phyloP scores from a whole-genome alignment of 2,329 filamentous ascomycete species.

The Aureobasidium zeae region DNA sequence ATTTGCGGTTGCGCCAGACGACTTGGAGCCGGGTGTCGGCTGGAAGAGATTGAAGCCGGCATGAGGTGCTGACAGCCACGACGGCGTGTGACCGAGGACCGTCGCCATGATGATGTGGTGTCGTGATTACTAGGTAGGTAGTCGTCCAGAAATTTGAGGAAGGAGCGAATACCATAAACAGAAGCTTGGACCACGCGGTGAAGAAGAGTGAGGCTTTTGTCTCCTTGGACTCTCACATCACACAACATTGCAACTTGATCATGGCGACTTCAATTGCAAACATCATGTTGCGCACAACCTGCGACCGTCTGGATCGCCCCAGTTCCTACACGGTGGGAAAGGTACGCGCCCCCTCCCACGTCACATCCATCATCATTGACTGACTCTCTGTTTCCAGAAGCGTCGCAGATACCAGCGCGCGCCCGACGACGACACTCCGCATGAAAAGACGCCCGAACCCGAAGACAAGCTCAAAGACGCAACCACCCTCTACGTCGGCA shows the following conservation, averaged over 20 bases:
- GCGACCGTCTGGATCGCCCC: slow-evolving; percentile 85
- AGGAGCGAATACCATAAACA: too few relatives aligned
- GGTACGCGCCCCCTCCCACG: slow-evolving; percentile 41
- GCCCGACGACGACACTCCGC: slow-evolving; percentile 36
- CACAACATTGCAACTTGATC: neutral
- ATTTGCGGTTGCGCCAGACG: slow-evolving; percentile 16
- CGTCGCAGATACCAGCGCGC: slow-evolving; percentile 54
- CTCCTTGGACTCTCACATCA: neutral
- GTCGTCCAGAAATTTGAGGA: too few relatives aligned
- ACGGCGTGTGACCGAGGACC: slow-evolving; percentile 73
- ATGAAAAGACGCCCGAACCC: slow-evolving; percentile 44
- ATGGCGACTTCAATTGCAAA: slow-evolving; percentile 3
- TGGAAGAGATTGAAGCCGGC: slow-evolving; percentile 71
- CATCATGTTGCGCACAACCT: slow-evolving; percentile 51
- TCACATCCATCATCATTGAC: slow-evolving; percentile 12
- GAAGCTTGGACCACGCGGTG: neutral
- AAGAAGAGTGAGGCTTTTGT: neutral
- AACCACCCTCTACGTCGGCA: slow-evolving; percentile 94
- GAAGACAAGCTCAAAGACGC: slow-evolving; percentile 78
- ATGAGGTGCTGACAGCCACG: slow-evolving; percentile 72
- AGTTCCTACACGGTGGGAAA: slow-evolving; percentile 86
- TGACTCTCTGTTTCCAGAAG: slow-evolving; percentile 47
- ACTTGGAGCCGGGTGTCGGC: slow-evolving; percentile 26
- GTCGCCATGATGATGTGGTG: slow-evolving; percentile 67
- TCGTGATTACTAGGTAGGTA: too few relatives aligned